Percentiles rank a stretch among this genome's conserved stretches.
These are phyloP conservation scores for Skeletonema costatum DNA, from an alignment of 108 stramenopile genomes.

Conservation along the genomic window DNA sequence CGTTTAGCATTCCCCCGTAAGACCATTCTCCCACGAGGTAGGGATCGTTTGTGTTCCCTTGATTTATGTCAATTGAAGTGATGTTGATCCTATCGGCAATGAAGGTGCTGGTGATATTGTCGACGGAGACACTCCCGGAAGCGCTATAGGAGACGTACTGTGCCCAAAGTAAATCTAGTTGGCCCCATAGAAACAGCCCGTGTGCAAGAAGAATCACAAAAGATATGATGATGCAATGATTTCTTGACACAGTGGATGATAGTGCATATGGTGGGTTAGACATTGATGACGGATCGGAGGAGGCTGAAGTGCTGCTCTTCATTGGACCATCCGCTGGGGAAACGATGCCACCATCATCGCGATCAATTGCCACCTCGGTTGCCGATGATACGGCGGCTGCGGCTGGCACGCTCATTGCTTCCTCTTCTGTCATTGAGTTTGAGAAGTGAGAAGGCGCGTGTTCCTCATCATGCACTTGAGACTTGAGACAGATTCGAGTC, in stretches of 20 bases:
- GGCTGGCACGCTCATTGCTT: not conserved
- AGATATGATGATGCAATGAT: not conserved
- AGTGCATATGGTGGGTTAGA: not conserved
- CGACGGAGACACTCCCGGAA: not conserved
- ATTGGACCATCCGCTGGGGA: no score
- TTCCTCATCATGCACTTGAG: no score
- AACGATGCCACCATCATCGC: not conserved
- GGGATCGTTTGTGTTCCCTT: not conserved
- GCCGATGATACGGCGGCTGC: not conserved
- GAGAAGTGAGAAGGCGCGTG: no score
- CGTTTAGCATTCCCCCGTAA: not conserved
- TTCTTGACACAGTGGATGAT: constrained; percentile 4
- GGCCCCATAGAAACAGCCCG: constrained; percentile 11
- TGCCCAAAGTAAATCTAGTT: constrained; percentile 1
- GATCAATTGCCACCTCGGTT: not conserved
- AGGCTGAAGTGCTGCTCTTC: not conserved
- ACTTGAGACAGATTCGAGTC: no score
- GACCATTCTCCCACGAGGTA: not conserved
- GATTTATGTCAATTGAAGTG: not conserved
- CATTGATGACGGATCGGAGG: not conserved
- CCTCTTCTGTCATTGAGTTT: not conserved
- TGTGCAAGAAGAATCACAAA: constrained; percentile 4
- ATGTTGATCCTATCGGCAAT: not conserved
- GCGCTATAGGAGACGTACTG: not conserved
- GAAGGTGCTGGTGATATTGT: not conserved